Base-by-base conservation (phyloP, 75 land plant genomes). In the Azolla pinnata region DNA sequence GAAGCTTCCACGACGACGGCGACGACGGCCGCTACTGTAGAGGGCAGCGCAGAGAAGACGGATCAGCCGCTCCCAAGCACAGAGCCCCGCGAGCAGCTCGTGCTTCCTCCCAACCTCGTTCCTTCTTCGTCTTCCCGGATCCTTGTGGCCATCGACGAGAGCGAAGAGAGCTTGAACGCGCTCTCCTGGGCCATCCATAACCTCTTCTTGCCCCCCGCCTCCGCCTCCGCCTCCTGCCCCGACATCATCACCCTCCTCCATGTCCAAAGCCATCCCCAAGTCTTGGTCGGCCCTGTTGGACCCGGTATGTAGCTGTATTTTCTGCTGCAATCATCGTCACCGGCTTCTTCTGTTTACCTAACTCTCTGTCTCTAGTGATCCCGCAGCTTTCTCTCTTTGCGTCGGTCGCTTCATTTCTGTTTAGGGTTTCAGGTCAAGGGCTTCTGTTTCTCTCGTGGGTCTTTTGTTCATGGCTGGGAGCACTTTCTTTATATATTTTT, bases 121-220 rank as follows among this genome's bases (percentile, higher is more conserved):
- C n/a, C n/a, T n/a, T n/a, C n/a, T n/a, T n/a, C n/a, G n/a, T n/a
- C n/a, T n/a, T n/a, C n/a, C n/a, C n/a, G n/a, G 27, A 18, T 31
- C 16, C 57, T 55, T 4, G 27, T 78, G 57, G 84, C 78, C 30
- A 51, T 81, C n/a, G 84, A 81, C 64, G 81, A 78, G 0, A 74
- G 81, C 49, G 78, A 78, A 0, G 67, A 44, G 44, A 81, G 84
- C 62, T 59, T 78, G 65, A 56, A 81, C 54, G 81, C 81, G 1
- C 68, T 81, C 2, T 28, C 46, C 8, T 81, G 84, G 84, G 66
- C 63, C 9, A 56, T 78, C 17, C 69, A 73, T 1, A 45, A 77
- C 29, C 40, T 68, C 50, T 31, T 73, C 16, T 0, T 30, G 1
- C 32, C 25, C 54, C 26, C 20, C 58, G 20, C 60, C 10, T 0